These are phyloP conservation scores for Penicillium sp. DNA, from an alignment of 2,329 filamentous ascomycete species.

Conservation along the genomic window DNA sequence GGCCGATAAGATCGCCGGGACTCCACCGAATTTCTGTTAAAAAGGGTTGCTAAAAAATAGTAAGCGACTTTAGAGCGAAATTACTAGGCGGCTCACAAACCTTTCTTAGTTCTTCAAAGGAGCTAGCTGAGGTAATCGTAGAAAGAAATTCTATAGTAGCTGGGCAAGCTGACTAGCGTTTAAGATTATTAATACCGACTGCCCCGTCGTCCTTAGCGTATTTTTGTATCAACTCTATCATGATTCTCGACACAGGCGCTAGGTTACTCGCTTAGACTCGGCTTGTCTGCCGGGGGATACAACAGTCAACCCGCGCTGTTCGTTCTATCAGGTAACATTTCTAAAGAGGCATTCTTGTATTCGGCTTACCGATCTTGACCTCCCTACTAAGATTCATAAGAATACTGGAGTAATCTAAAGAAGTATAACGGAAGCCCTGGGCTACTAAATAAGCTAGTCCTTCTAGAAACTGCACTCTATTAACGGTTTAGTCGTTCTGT, in stretches of 20 bases:
- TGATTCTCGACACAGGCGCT: not conserved
- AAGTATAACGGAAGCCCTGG: slow-evolving; percentile 14
- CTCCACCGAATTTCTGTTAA: no score
- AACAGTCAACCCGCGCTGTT: not conserved
- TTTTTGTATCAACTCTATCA: not conserved
- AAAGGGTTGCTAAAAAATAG: no score
- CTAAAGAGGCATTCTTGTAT: not conserved
- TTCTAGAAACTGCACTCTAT: not conserved
- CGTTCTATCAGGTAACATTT: not conserved
- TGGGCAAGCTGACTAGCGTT: slow-evolving; percentile 4
- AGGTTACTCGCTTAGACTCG: not conserved
- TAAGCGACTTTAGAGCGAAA: no score
- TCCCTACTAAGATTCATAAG: slow-evolving; percentile 22
- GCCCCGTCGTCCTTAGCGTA: not conserved
- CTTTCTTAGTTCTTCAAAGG: slow-evolving; percentile 18
- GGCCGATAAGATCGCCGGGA: no score
- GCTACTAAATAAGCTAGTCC: not conserved
- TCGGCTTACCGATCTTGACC: slow-evolving; percentile 26
- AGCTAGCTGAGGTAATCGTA: slow-evolving; percentile 14
- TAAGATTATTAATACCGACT: not conserved
- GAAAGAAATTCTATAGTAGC: slow-evolving; percentile 16
- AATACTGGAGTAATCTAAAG: slow-evolving; percentile 26
- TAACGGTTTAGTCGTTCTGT: no score
- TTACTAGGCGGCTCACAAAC: slow-evolving; percentile 1
- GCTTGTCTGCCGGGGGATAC: not conserved